These are phyloP conservation scores for Tulasnella sp. DNA, from an alignment of 768 basidiomycete species.

Conservation along the genomic window DNA sequence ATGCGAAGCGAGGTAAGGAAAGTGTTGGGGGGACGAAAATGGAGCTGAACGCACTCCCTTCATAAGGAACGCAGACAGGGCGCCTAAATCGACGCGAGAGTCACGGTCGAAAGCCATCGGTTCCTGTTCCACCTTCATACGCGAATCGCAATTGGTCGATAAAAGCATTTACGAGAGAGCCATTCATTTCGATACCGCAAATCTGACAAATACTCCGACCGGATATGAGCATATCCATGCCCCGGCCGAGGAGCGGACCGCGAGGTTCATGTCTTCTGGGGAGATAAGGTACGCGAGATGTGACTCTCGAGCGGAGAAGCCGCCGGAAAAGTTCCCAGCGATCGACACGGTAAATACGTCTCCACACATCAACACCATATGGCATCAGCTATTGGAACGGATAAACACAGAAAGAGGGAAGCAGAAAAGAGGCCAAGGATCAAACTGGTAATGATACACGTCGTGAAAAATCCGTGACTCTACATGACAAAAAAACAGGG, in stretches of 20 bases:
- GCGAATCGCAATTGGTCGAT: not conserved
- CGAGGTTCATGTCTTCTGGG: not conserved
- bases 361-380: not conserved
- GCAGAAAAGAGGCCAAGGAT: not conserved
- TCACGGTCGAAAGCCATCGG: not conserved
- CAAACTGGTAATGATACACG: no score
- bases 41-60: not conserved
- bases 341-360: not conserved
- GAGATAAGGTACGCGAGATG: not conserved
- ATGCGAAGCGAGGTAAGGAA: not conserved
- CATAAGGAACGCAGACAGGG: not conserved
- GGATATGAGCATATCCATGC: not conserved
- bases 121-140: not conserved
- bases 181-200: not conserved
- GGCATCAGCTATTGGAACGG: not conserved
- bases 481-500: no score
- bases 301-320: not conserved
- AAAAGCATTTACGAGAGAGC: not conserved
- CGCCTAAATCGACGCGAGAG: not conserved
- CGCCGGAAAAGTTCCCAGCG: not conserved
- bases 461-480: no score
- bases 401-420: not conserved
- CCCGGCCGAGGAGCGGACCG: not conserved
- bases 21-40: not conserved
- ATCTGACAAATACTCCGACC: not conserved